A percentile compares a stretch with the other conserved stretches of the same genome.
phyloP scores from a whole-genome alignment of 305 asterid genomes.

The Fraxinus velutina region DNA sequence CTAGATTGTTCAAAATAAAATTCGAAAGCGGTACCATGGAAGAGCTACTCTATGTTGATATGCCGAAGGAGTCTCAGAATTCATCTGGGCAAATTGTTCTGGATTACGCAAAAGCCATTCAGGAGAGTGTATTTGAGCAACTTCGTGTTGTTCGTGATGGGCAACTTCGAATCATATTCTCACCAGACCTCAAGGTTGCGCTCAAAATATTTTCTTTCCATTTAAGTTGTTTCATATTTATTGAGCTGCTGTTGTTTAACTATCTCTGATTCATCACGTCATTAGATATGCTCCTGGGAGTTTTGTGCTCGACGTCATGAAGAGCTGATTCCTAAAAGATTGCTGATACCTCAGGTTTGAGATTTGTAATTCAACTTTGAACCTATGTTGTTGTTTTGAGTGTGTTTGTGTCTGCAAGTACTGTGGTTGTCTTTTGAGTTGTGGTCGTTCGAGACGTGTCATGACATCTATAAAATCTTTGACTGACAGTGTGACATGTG shows the following conservation, averaged over 20 bases:
- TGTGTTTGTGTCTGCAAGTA: not conserved
- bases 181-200: constrained; percentile 76
- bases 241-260: constrained; percentile 15
- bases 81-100: constrained; percentile 69
- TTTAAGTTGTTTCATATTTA: constrained; percentile 10
- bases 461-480: not conserved
- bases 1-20: constrained; percentile 75
- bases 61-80: constrained; percentile 79
- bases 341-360: constrained; percentile 66
- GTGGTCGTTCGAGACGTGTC: not conserved
- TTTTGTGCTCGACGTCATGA: constrained; percentile 86
- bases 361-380: not conserved
- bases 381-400: not conserved
- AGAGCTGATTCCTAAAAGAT: constrained; percentile 74
- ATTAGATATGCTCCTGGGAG: constrained; percentile 85
- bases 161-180: constrained; percentile 70
- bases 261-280: constrained; percentile 13
- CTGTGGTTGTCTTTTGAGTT: not conserved
- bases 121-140: constrained; percentile 79
- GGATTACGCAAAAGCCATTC: constrained; percentile 77
- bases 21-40: constrained; percentile 78
- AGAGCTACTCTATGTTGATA: constrained; percentile 69
- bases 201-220: not conserved
- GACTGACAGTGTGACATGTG: not conserved
- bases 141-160: constrained; percentile 82